Evolutionary conservation across 805 yeast genomes (phyloP).

Genomic region (Zygoascus biomembranicola): DNA sequence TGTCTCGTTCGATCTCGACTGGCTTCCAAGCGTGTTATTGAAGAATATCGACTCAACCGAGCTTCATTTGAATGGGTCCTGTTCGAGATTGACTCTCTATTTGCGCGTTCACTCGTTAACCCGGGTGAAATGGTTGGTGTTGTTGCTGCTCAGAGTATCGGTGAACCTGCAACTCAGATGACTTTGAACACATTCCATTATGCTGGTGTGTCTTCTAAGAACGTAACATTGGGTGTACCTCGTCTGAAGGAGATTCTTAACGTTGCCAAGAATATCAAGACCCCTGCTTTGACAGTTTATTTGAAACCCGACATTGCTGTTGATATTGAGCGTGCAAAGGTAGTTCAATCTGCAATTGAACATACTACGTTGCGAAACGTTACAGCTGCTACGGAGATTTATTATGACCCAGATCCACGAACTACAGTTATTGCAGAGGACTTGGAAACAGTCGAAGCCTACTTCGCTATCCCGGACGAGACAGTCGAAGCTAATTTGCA

Average conservation of each 20-base stretch:
- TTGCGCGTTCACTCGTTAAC: slow-evolving; percentile 80
- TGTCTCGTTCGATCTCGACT: slow-evolving; percentile 88
- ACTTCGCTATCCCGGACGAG: slow-evolving; percentile 96
- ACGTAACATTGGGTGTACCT: slow-evolving; percentile 97
- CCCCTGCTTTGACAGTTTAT: slow-evolving; percentile 99
- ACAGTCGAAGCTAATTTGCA: slow-evolving; percentile 90
- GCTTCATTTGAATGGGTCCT: slow-evolving; percentile 93
- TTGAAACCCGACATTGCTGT: slow-evolving; percentile 69
- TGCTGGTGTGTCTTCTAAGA: slow-evolving; percentile 99
- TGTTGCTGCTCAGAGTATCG: slow-evolving; percentile 95
- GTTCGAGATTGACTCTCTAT: slow-evolving; percentile 91
- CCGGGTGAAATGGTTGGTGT: slow-evolving; percentile 99
- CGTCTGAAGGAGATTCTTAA: slow-evolving; percentile 98
- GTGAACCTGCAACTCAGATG: slow-evolving; percentile 99
- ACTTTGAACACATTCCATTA: slow-evolving; percentile 94
- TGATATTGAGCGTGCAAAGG: slow-evolving; percentile 90
- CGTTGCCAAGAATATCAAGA: slow-evolving; percentile 96
- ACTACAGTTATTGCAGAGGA: slow-evolving; percentile 95
- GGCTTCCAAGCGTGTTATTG: slow-evolving; percentile 82
- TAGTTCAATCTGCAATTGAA: slow-evolving; percentile 92
- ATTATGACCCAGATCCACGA: slow-evolving; percentile 96
- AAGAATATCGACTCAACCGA: slow-evolving; percentile 77
- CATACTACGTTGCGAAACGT: slow-evolving; percentile 93
- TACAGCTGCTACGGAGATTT: slow-evolving; percentile 95
- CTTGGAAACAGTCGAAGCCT: slow-evolving; percentile 93